Evolutionary conservation across 116 monocot species (phyloP).

Genomic region (Trichopus zeylanicus): DNA sequence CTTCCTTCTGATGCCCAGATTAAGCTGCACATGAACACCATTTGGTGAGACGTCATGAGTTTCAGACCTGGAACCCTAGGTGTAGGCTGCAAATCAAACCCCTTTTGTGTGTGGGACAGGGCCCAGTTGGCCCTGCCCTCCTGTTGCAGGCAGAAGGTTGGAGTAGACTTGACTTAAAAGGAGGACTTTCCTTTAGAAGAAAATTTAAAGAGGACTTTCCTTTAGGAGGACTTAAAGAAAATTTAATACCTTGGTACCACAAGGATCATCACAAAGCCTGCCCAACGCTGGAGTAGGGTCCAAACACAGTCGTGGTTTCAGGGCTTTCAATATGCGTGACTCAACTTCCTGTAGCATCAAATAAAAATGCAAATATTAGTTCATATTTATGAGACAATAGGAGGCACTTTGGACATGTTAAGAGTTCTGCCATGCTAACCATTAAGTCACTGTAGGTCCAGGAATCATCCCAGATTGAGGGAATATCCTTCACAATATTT

Average conservation of each 20-base stretch:
- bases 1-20: constrained; percentile 64
- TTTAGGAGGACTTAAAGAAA: not conserved
- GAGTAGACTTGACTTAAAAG: too few species aligned
- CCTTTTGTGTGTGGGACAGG: too few species aligned
- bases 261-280: constrained; percentile 47
- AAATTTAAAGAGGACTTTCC: too few species aligned
- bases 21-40: constrained; percentile 60
- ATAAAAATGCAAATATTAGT: constrained; percentile 4
- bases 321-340: constrained; percentile 73
- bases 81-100: too few species aligned
- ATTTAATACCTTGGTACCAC: constrained; percentile 41
- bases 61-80: too few species aligned
- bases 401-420: not conserved
- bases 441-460: constrained; percentile 93
- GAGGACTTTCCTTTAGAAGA: too few species aligned
- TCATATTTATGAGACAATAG: not conserved
- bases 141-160: too few species aligned
- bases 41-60: too few species aligned
- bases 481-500: constrained; percentile 95
- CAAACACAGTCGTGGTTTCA: constrained; percentile 74
- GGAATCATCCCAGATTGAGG: constrained; percentile 74
- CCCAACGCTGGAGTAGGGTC: constrained; percentile 70
- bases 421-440: constrained; percentile 35
- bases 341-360: constrained; percentile 74
- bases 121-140: too few species aligned